Evolutionary conservation across 2,329 filamentous ascomycete genomes (phyloP).

Genomic region (Waltergamsia citrina): DNA sequence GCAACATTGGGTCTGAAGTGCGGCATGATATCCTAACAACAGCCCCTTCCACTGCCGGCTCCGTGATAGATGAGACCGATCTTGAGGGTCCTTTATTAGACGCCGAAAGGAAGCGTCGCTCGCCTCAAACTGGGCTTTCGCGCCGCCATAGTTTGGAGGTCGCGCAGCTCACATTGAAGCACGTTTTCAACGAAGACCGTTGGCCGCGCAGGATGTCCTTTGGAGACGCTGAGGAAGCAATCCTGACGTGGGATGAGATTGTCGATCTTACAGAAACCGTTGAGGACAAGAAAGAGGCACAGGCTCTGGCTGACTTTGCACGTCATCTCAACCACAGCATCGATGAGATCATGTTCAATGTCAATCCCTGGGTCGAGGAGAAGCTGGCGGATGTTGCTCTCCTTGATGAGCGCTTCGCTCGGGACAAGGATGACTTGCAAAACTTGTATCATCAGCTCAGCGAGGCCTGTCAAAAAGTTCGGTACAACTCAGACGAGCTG

Average conservation of each 20-base stretch:
- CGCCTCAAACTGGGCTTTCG: conserved; percentile 39
- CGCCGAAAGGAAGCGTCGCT: conserved; percentile 34
- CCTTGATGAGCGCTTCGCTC: conserved; percentile 52
- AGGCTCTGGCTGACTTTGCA: conserved; percentile 40
- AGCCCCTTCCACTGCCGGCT: conserved; percentile 47
- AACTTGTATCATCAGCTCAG: conserved; percentile 58
- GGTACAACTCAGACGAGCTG: conserved; percentile 58
- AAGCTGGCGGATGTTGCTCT: conserved; percentile 46
- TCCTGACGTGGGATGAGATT: conserved; percentile 56
- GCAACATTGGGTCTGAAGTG: conserved; percentile 27
- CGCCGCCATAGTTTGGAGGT: conserved; percentile 51
- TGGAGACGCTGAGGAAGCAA: conserved; percentile 64
- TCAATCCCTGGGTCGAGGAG: conserved; percentile 51
- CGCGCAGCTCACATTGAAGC: conserved; percentile 17
- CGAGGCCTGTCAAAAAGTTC: conserved; percentile 60
- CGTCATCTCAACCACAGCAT: conserved; percentile 45
- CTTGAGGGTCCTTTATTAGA: conserved; percentile 43
- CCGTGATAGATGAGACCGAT: conserved; percentile 48
- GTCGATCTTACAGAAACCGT: conserved; percentile 25
- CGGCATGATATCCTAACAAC: conserved; percentile 30
- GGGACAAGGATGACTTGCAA: conserved; percentile 57
- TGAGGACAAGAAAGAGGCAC: conserved; percentile 15
- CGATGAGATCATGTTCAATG: conserved; percentile 35
- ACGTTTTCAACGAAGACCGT: conserved; percentile 41
- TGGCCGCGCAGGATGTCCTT: conserved; percentile 70